Base-by-base conservation (phyloP, 345 rosid genomes). In the Crucihimalaya himalaica region DNA sequence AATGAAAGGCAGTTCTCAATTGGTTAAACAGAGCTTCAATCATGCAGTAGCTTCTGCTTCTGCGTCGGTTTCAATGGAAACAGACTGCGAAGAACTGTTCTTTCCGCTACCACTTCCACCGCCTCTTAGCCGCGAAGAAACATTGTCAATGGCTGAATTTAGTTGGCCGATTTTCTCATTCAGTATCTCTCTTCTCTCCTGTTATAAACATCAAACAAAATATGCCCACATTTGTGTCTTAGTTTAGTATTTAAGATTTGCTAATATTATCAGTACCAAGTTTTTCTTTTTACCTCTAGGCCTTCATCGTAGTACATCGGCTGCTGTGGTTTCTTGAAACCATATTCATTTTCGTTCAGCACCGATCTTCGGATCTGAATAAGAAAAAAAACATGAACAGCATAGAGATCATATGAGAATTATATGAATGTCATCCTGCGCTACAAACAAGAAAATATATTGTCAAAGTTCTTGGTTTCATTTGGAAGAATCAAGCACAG, bases 101-200 rank as follows among this genome's bases (percentile, higher is more conserved):
- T 71, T 71, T 20, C 43, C 3, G 35, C 60, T 29, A 29, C 60
- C 13, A 18, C 55, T 70, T n/a, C 50, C 15, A 28, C 39, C 86
- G 86, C 96, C 90, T 84, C 87, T 87, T 80, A 92, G 77, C 19
- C 94, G 89, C 13, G 91, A 76, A 12, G 96, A 87, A 18, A 89
- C 89, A 7, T 86, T 87, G 85, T 89, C 96, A 27, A 89, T 92
- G 35, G 96, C 98, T 71, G 86, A 82, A 79, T 88, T 92, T 51
- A 92, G 89, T 71, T 92, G 98, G 79, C 81, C 74, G 81, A 88
- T 84, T 81, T 92, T 92, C 46, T 78, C 86, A 76, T 88, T 88
- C 87, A 89, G 35, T 28, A 90, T 86, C 83, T 83, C 86, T 82
- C 92, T 86, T 59, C 57, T 48, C 70, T 65, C 46, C 70, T 65